Evolutionary conservation across 2,329 filamentous ascomycete species (phyloP).

Genomic region (Aureobasidium namibiae): DNA sequence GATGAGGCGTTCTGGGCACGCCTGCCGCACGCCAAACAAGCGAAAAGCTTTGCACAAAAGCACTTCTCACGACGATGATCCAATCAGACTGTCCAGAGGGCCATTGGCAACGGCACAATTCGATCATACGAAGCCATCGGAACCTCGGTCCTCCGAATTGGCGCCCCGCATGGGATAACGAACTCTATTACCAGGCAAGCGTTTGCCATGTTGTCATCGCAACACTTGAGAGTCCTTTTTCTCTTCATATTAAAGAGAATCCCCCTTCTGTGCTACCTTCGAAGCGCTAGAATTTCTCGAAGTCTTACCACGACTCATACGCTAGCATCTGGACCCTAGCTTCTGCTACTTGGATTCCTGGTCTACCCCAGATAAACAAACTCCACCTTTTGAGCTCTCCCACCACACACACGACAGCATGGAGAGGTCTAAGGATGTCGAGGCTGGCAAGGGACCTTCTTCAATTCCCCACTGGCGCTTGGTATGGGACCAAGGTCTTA

Average conservation of each 20-base stretch:
- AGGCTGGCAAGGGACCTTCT: slow-evolving; percentile 20
- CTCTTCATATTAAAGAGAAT: background rate
- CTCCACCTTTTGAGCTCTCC: background rate
- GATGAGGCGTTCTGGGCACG: slow-evolving; percentile 4
- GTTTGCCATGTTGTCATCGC: slow-evolving; percentile 10
- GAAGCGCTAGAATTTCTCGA: background rate
- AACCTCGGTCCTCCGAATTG: background rate
- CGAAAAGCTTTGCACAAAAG: background rate
- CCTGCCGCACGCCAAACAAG: background rate
- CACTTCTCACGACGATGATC: background rate
- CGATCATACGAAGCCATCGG: background rate
- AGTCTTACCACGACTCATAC: background rate
- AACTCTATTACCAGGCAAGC: background rate
- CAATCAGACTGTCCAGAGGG: background rate
- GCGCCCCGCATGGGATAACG: background rate
- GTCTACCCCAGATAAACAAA: background rate
- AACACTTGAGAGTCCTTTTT: background rate
- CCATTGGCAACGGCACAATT: background rate
- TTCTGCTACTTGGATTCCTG: background rate
- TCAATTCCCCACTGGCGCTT: slow-evolving; percentile 24
- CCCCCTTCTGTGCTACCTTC: background rate
- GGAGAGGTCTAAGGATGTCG: slow-evolving; percentile 19
- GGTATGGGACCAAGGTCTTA: slow-evolving; percentile 25
- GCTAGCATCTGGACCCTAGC: background rate
- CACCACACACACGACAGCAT: background rate